Evolutionary conservation across 495 filamentous ascomycete species (phyloP), one percentile per base, ranked within the genome.

Genomic region (Lasiosphaeriaceae sp.): DNA sequence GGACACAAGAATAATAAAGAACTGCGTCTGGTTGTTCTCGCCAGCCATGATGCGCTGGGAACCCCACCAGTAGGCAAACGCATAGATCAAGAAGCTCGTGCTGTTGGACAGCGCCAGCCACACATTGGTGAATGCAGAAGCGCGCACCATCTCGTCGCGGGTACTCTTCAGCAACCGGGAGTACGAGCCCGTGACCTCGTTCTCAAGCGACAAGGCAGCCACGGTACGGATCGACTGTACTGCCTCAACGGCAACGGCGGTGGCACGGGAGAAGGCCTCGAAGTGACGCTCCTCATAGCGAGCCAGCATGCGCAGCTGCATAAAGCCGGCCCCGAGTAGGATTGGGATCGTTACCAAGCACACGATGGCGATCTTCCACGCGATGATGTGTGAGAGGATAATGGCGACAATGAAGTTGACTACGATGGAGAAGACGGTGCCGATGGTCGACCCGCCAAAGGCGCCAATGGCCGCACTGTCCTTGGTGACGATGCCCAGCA

Each of bases 311-410:
- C 61, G 55, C 68, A 94, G 88, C 12, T 90, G 83, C 70, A 89
- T 83, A 74, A 88, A 93, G 26, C 91, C 91, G 67, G 86, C 90
- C 7, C 69, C 82, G 0, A 95, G 70, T 0, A 96, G 76, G 35
- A 93, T 64, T 2, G 91, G 91, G 34, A 96, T 81, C 14, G 84
- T 85, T 7, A 88, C 76, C 50, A 84, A 84, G 65, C 87, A 91
- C 22, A 96, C 91, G 14, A 96, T 77, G 8, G 88, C 89, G n/a
- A 96, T 77, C 66, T 96, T 94, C 90, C 90, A 96, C 16, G 86
- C 90, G 62, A 93, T 81, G 5, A 83, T 75, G 29, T 84, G 70
- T 7, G 84, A 77, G 24, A 95, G 66, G 20, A 81, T 65, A 48
- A 87, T 82, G 7, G 85, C 80, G 2, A 81, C 80, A 29, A 89